Base-by-base conservation (phyloP, 768 basidiomycete species). In the Trametes sanguinea region DNA sequence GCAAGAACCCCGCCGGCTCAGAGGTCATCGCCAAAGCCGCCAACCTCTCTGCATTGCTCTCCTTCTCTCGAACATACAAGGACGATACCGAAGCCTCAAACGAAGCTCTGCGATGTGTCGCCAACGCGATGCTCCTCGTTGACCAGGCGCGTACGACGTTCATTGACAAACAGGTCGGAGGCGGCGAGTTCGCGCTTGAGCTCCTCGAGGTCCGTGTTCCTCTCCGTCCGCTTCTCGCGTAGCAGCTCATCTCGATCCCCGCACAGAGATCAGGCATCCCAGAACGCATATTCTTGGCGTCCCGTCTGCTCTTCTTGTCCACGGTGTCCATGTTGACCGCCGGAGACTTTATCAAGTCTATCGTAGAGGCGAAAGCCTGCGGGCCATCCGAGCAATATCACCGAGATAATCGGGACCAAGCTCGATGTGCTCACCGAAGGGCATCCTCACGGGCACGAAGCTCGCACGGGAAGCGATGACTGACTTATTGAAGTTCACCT, bases 401-500 rank as follows among this genome's bases (percentile, higher is more conserved):
- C 87, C 50, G 88, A 91, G 22, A 80, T 89, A 53, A 80, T 92
- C 27, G 76, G 73, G 13, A 57, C 74, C 13, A 89, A 89, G 65
- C 76, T 91, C 16, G 90, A 90, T 61, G 72, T 80, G 35, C 76
- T 90, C 33, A 74, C 77, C 77, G 3, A 73, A 71, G 44, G 76
- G 74, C 51, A 77, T 89, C 61, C 77, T 85, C 44, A 74, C 77
- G 43, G 81, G 85, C 60, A 69, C 80, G 17, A 78, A 81, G 63
- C 78, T 84, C 76, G 78, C 85, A 33, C 81, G 81, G 66, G 90
- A 92, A 57, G 92, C 94, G 2, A 81, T 90, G 77, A 81, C 83
- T 3, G 95, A 98, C 73, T 71, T 94, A 29, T 81, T 98, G 58
- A 98, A 98, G 71, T 80, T 94, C 50, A 78, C 83, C 2, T 95